Conservation (phyloP, 305 asterid species). For the Fraxinus xanthoxyloides region DNA sequence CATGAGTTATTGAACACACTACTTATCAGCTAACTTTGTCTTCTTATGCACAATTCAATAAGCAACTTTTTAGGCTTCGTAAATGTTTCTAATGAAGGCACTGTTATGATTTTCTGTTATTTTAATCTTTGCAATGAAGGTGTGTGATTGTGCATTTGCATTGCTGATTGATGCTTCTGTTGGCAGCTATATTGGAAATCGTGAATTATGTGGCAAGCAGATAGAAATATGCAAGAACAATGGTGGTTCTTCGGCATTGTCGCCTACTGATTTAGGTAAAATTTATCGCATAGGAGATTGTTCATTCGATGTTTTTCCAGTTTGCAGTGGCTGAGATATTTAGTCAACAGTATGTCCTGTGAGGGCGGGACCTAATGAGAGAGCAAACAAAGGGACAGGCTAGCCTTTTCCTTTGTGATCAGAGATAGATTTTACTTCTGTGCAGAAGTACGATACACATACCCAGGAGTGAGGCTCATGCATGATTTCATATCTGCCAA, state of each 20-base stretch:
- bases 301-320: background rate
- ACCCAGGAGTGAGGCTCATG: background rate
- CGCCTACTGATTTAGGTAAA: conserved; percentile 59
- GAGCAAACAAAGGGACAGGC: background rate
- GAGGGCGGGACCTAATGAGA: background rate
- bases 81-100: conserved; percentile 8
- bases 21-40: conserved; percentile 9
- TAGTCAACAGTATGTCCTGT: conserved; percentile 6
- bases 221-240: conserved; percentile 44
- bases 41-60: conserved; percentile 7
- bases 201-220: conserved; percentile 88
- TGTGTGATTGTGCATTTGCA: background rate
- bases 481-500: background rate
- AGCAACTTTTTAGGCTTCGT: conserved; percentile 14
- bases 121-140: background rate
- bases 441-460: background rate
- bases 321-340: background rate
- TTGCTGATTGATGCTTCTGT: conserved; percentile 30
- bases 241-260: conserved; percentile 42
- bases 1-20: background rate
- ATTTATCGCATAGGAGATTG: conserved; percentile 12
- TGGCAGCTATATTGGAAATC: conserved; percentile 86
- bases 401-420: conserved; percentile 3
- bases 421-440: background rate
- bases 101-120: background rate